Conservation (phyloP, 352 stramenopile species). For the Globisporangium orthogonon region DNA sequence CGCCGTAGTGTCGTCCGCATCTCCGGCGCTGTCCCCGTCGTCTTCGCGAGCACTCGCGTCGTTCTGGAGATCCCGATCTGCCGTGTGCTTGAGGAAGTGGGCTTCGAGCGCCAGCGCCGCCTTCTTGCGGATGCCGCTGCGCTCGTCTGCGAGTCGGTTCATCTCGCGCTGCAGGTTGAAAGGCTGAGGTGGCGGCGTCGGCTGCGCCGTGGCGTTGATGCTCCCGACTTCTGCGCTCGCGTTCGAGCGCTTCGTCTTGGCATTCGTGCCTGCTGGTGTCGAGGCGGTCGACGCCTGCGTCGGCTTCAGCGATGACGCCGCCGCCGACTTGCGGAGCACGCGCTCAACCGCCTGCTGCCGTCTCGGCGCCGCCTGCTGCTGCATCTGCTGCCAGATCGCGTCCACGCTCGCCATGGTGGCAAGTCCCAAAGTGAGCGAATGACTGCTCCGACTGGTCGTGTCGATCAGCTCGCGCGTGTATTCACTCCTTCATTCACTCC, state of each 20-base stretch:
- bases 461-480: too few relatives aligned
- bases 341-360: slow-evolving; percentile 19
- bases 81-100: slow-evolving; percentile 33
- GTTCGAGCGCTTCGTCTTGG: neutral
- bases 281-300: neutral
- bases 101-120: slow-evolving; percentile 41
- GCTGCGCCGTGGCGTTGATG: too few relatives aligned
- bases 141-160: slow-evolving; percentile 54
- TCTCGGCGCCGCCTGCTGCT: slow-evolving; percentile 23
- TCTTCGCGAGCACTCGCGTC: neutral
- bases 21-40: neutral
- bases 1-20: neutral
- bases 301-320: neutral
- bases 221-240: neutral
- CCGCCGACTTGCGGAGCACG: slow-evolving; percentile 38
- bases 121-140: slow-evolving; percentile 45
- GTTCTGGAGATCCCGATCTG: neutral
- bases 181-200: neutral
- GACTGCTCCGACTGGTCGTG: too few relatives aligned
- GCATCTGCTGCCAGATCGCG: slow-evolving; percentile 43
- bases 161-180: slow-evolving; percentile 47
- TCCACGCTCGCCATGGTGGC: slow-evolving; percentile 26
- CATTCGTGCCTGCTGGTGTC: neutral
- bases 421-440: too few relatives aligned
- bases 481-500: too few relatives aligned